Percentiles rank a stretch among this genome's conserved stretches.
Evolutionary conservation across 2,329 filamentous ascomycete genomes (phyloP).

Genomic region (Beauveria pseudobassiana): DNA sequence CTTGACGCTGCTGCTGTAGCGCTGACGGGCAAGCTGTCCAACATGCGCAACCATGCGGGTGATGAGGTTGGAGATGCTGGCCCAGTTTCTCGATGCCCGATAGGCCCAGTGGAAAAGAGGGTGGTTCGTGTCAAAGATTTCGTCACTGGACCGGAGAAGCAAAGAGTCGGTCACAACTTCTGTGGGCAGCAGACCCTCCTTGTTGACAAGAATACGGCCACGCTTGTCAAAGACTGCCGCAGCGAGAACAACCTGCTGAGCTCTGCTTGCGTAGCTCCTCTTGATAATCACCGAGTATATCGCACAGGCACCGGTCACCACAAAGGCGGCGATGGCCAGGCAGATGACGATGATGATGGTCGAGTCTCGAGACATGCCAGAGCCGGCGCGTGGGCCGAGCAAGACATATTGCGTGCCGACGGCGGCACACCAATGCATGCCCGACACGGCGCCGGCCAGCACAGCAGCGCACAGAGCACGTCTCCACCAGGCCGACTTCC

Average conservation of each 20-base stretch:
- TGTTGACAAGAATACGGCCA: conserved; percentile 60
- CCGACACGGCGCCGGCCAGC: conserved; percentile 67
- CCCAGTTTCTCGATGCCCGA: conserved; percentile 72
- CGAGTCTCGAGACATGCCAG: conserved; percentile 48
- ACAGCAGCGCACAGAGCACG: conserved; percentile 57
- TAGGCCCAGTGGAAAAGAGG: conserved; percentile 85
- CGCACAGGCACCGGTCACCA: conserved; percentile 49
- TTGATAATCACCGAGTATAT: conserved; percentile 46
- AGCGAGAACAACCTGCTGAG: conserved; percentile 52
- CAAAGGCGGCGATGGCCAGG: conserved; percentile 51
- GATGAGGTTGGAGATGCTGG: conserved; percentile 57
- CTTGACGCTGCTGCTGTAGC: conserved; percentile 29
- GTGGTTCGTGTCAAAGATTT: conserved; percentile 69
- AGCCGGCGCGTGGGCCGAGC: conserved; percentile 23
- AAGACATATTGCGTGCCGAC: conserved; percentile 62
- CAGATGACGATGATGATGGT: conserved; percentile 69
- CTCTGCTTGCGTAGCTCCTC: conserved; percentile 47
- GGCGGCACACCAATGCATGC: conserved; percentile 81
- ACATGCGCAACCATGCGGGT: conserved; percentile 67
- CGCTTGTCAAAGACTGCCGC: conserved; percentile 60
- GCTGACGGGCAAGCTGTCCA: conserved; percentile 38
- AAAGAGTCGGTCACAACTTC: conserved; percentile 75
- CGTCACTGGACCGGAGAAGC: conserved; percentile 55
- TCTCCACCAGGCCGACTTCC: conserved; percentile 76
- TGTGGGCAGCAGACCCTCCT: conserved; percentile 61